Evolutionary conservation across 495 filamentous ascomycete species (phyloP), one percentile per base, ranked within the genome.

Genomic region (Opeltia flavorubescens): DNA sequence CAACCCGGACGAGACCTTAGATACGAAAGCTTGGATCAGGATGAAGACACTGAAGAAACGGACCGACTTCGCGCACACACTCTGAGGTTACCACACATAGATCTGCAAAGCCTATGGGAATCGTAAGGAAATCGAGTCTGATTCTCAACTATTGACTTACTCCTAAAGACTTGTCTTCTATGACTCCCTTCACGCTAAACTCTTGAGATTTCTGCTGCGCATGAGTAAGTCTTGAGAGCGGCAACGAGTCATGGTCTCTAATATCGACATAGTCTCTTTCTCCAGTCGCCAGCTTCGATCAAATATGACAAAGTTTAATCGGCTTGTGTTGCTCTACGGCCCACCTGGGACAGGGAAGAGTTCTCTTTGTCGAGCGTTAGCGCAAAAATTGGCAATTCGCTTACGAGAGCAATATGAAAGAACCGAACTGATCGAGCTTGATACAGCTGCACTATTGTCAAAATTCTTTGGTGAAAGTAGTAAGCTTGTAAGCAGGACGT

Each of bases 291-390:
- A 61, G 25, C 23, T 51, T 6, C 28, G 35, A 38, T 55, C 50
- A 35, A 59, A 59, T 51, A 54, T 49, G 11, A 59, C 62, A 12
- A 57, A 52, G 21, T 69, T 60, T 59, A 69, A 66, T 33, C 52
- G 59, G 36, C 21, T 64, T 24, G 46, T 75, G 8, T 57, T 78
- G 13, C 61, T 78, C 24, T 63, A 73, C 56, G 75, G 75, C 1
- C 72, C 75, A n/a, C 69, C 75, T 8, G 75, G 74, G 1, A 71
- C 68, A 11, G 74, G 74, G 9, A 77, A 77, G 49, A 69, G 66
- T 6, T 69, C 62, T 18, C 53, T 75, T 6, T 73, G 66, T 52
- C 67, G 68, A 13, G 71, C 68, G 5, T 59, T 77, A 4, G 66
- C 72, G 8, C 75, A 78, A 44, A 75, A 75, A 52, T 56, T 78